These are phyloP conservation scores for Sporothrix phasma DNA, from an alignment of 2,329 filamentous ascomycete species.

Conservation along the genomic window DNA sequence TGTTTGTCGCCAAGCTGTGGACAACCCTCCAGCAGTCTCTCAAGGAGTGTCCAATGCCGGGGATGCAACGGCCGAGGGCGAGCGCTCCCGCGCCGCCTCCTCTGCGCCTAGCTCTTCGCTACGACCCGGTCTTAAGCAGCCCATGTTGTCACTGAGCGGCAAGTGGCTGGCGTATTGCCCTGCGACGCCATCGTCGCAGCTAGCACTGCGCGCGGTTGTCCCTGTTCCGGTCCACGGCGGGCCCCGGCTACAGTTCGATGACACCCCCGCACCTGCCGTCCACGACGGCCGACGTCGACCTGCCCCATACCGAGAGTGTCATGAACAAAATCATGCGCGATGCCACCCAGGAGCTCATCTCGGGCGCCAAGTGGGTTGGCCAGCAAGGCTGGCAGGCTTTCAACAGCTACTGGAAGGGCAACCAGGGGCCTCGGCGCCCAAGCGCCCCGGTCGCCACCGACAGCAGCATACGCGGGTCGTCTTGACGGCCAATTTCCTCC, in stretches of 20 bases:
- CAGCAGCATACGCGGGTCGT: conserved; percentile 25
- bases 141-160: conserved; percentile 58
- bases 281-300: conserved; percentile 58
- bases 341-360: conserved; percentile 67
- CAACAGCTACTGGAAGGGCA: conserved; percentile 69
- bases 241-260: conserved; percentile 48
- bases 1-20: conserved; percentile 84
- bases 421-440: conserved; percentile 31
- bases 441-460: conserved; percentile 35
- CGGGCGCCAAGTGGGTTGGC: conserved; percentile 64
- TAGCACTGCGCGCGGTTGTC: conserved; percentile 57
- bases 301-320: conserved; percentile 60
- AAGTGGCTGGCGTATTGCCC: conserved; percentile 73
- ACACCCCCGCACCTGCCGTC: conserved; percentile 60
- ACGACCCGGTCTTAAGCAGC: conserved; percentile 42
- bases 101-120: conserved; percentile 30
- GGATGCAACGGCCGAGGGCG: conserved; percentile 31
- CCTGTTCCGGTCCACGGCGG: conserved; percentile 45
- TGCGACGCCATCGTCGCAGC: conserved; percentile 58
- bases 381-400: conserved; percentile 69
- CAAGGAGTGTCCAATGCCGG: conserved; percentile 31
- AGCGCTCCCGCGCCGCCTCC: conserved; percentile 11
- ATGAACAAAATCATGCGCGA: conserved; percentile 70
- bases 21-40: conserved; percentile 63
- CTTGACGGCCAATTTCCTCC: conserved; percentile 58